Percentiles rank a stretch among this genome's conserved stretches.
Conservation (phyloP, 2,329 filamentous ascomycete species). For the Microdochium paspali region DNA sequence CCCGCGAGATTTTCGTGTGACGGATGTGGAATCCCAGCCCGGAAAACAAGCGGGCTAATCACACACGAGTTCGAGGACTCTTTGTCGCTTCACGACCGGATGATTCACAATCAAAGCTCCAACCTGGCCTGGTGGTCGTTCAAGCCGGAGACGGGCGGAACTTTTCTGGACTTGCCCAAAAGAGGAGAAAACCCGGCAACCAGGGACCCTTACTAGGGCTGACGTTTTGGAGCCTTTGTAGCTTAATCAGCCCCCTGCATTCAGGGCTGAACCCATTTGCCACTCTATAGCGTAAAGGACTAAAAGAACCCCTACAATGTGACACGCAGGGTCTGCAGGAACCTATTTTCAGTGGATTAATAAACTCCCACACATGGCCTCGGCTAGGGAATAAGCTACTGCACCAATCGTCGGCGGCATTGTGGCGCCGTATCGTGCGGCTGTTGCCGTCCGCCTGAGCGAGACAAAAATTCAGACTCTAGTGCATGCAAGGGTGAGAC, state of each 20-base stretch:
- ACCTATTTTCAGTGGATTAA: background rate
- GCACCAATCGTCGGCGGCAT: background rate
- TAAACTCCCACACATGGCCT: background rate
- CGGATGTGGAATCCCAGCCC: too few relatives aligned
- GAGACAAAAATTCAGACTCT: background rate
- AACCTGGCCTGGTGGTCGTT: background rate
- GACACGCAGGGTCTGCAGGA: background rate
- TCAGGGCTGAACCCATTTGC: background rate
- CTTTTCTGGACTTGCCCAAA: background rate
- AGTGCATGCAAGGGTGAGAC: background rate
- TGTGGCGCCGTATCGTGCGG: background rate
- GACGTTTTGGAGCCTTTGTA: background rate
- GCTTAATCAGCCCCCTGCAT: background rate
- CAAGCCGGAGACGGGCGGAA: background rate
- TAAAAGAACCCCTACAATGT: background rate
- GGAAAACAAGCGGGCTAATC: too few relatives aligned
- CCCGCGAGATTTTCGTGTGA: too few relatives aligned
- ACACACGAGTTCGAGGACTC: too few relatives aligned
- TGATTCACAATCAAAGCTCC: background rate
- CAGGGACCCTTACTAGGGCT: background rate
- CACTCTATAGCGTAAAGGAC: background rate
- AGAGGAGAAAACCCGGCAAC: background rate
- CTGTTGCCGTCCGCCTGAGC: background rate
- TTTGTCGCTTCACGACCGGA: background rate
- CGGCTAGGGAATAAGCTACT: background rate